A percentile compares a stretch with the other conserved stretches of the same genome.
These are phyloP conservation scores for Hypoxylon sp. DNA, from an alignment of 2,329 filamentous ascomycete species.

Conservation along the genomic window DNA sequence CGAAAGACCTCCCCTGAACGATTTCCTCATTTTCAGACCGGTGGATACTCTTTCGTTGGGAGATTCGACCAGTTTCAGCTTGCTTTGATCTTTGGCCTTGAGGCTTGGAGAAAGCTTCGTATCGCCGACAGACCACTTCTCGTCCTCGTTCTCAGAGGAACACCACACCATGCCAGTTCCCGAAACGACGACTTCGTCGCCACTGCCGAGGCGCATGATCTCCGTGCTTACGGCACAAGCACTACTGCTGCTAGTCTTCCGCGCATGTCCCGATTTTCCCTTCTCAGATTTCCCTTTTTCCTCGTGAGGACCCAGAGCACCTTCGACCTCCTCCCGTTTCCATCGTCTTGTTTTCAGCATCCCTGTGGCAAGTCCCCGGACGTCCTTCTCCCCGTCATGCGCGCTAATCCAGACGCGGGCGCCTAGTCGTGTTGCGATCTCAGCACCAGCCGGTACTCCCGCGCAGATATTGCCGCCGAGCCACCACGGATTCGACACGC, in stretches of 20 bases:
- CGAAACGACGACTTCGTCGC: conserved; percentile 60
- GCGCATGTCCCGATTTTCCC: conserved; percentile 36
- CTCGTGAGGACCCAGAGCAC: conserved; percentile 41
- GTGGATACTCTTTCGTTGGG: conserved; percentile 8
- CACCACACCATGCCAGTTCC: conserved; percentile 56
- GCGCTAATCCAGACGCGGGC: conserved; percentile 72
- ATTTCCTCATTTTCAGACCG: conserved; percentile 38
- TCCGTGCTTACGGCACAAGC: conserved; percentile 52
- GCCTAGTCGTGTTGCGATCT: conserved; percentile 66
- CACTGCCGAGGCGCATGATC: conserved; percentile 58
- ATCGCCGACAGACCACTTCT: conserved; percentile 25
- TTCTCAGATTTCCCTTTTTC: conserved; percentile 1
- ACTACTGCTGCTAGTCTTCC: conserved; percentile 35
- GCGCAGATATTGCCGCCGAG: conserved; percentile 70
- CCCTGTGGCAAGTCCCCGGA: conserved; percentile 64
- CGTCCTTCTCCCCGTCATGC: conserved; percentile 71
- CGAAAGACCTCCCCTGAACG: conserved; percentile 32
- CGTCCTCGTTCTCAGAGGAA: conserved; percentile 18
- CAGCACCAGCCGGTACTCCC: conserved; percentile 68
- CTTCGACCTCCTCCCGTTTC: conserved; percentile 60
- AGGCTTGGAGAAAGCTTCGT: conserved; percentile 4
- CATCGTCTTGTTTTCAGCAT: conserved; percentile 64
- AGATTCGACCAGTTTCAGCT: neutral
- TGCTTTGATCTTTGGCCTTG: conserved; percentile 10
- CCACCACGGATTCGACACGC: conserved; percentile 71